Base-by-base conservation (phyloP, 306 rosid genomes). In the Cucumis sativus region DNA sequence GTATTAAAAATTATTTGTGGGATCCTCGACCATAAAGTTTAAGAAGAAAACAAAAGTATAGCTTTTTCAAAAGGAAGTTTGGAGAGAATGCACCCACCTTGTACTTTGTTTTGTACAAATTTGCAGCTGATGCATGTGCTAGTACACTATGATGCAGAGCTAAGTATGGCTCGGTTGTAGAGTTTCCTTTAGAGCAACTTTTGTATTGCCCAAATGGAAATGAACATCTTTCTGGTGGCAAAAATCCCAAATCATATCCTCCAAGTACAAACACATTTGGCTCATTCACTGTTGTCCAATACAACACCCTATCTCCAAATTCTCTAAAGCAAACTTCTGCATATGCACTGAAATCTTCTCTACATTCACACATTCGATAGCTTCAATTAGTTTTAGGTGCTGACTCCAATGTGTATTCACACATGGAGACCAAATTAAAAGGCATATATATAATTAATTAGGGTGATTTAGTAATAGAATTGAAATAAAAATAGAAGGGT, bases 241-340 rank as follows among this genome's bases (percentile, higher is more conserved):
- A 0, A 3, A 2, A 15, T 75, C 93, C 95, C 3, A 1, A 0
- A 65, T 87, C 89, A 69, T 91, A 89, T 20, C 93, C 88, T 55
- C 60, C 60, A 7, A 17, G 9, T 0, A 73, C 68, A 30, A 86
- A 83, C 4, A 85, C 81, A 79, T 91, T 91, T 5, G 95, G 87
- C 68, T 93, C 96, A 6, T 91, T 91, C 51, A 91, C 66, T 0
- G 93, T 87, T 10, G 67, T 82, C 95, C 95, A 93, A 49, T 88
- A 70, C 47, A 11, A 17, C 0, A 93, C 91, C 57, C 88, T 87
- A 33, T 93, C 92, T 8, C 98, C 97, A 30, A 93, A 93, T 72
- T 87, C 92, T 81, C 86, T 78, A 69, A 89, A 91, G 79, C 97
- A 93, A 62, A 85, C 85, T 67, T 91, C 88, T 0, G 93, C 96